Evolutionary conservation across 169 alveolate genomes (phyloP), one percentile per base, ranked within the genome.

Genomic region (Plasmodium knowlesi): DNA sequence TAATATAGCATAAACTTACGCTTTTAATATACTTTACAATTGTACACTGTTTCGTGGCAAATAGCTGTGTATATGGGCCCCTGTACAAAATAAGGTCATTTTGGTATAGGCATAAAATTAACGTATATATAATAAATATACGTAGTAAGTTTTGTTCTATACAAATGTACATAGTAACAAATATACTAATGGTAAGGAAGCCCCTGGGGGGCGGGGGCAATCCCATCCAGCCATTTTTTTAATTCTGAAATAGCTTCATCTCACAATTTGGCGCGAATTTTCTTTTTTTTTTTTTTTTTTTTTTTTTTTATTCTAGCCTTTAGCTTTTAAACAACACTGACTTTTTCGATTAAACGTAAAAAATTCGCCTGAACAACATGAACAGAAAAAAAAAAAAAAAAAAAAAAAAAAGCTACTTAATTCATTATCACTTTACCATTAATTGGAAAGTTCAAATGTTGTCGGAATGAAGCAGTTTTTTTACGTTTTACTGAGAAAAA

Each of bases 361-460:
- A 61, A 61, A 61, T 61, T 61, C 25, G 74, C 74, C 74, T 61
- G 32, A 61, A 61, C 74, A 61, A 61, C 74, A 61, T 61, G 74
- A 61, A 61, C 74, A 61, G 32, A n/a, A 61, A 61, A 61, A 61
- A 61, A 61, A 61, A 61, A 61, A 61, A 61, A 61, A 61, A 61
- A 61, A 9, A 32, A 32, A 32, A 32, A 32, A 32, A 67, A 22
- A 67, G 19, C 30, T 25, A 67, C 30, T 25, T 25, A 67, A 19
- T 25, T 25, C n/a, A 10, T 19, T 25, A 67, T 28, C 30, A 4
- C 37, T 67, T 67, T 67, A 39, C 37, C 4, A 67, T 25, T 67
- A 67, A 67, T 25, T 67, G 76, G 3, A 67, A 25, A 67, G 37
- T 67, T 67, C 39, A 67, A 19, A 67, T 50, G 12, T 50, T 12